Percentiles rank a stretch among this genome's conserved stretches.
Evolutionary conservation across 495 filamentous ascomycete species (phyloP).

Genomic region (Echria macrotheca): DNA sequence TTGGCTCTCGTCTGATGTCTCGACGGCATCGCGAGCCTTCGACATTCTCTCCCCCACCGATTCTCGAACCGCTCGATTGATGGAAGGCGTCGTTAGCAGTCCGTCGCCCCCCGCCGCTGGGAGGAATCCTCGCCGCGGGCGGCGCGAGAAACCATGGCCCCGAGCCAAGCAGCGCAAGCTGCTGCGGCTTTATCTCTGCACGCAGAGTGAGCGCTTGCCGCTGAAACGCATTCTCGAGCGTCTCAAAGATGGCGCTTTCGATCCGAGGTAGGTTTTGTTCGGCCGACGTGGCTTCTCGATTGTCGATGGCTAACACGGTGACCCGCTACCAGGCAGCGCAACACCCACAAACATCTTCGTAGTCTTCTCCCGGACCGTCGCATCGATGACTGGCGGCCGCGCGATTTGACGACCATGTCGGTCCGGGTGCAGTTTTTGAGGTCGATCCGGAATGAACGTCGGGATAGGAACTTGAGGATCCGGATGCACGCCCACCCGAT

Average conservation of each 20-base stretch:
- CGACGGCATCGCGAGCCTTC: constrained; percentile 3
- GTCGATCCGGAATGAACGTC: constrained; percentile 24
- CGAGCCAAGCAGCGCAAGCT: constrained; percentile 28
- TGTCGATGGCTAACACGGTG: not conserved
- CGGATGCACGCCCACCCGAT: constrained; percentile 8
- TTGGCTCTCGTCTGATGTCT: constrained; percentile 8
- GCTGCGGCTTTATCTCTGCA: constrained; percentile 30
- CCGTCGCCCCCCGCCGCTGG: constrained; percentile 17
- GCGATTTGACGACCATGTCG: constrained; percentile 27
- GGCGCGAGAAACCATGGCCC: constrained; percentile 33
- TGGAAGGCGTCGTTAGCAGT: constrained; percentile 16
- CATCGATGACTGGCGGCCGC: constrained; percentile 32
- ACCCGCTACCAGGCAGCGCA: constrained; percentile 23
- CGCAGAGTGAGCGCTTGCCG: constrained; percentile 30
- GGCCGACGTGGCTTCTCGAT: not conserved
- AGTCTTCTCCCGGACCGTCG: constrained; percentile 29
- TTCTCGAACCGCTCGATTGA: constrained; percentile 10
- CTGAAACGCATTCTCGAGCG: constrained; percentile 29
- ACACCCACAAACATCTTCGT: constrained; percentile 31
- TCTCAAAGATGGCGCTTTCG: constrained; percentile 29
- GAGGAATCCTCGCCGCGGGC: constrained; percentile 23
- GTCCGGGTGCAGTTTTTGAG: constrained; percentile 27
- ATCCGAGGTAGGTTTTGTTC: constrained; percentile 23
- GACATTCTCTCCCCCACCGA: not conserved
- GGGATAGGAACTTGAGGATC: constrained; percentile 16